These are phyloP conservation scores for Marasmius sp. DNA, from an alignment of 1,284 basidiomycete genomes.

Conservation along the genomic window DNA sequence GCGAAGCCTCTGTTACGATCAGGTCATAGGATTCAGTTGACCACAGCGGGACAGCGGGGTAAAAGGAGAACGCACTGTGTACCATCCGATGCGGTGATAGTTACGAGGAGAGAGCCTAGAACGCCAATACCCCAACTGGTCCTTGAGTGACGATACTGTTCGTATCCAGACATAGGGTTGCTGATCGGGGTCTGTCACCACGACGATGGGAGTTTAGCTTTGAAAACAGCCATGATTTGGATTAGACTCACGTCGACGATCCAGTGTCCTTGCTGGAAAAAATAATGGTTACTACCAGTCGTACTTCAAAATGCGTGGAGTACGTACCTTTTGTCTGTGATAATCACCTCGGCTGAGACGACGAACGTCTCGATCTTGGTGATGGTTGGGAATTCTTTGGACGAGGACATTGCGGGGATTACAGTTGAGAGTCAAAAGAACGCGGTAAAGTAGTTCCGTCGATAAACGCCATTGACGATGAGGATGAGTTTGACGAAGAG, in stretches of 20 bases:
- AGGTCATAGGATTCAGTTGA: neutral
- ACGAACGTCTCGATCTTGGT: slow-evolving; percentile 24
- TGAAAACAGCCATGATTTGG: neutral
- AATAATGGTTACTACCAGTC: neutral
- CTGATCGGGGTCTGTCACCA: slow-evolving; percentile 23
- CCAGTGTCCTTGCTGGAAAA: slow-evolving; percentile 12
- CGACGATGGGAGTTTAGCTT: neutral
- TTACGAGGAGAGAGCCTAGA: slow-evolving; percentile 47
- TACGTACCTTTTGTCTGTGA: slow-evolving; percentile 30
- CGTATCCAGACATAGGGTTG: slow-evolving; percentile 40
- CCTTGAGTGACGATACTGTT: slow-evolving; percentile 43
- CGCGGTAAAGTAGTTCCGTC: neutral
- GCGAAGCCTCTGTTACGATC: slow-evolving; percentile 34
- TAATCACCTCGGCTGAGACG: slow-evolving; percentile 41
- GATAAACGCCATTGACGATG: neutral
- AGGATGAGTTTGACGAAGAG: no score
- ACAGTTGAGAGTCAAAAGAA: neutral
- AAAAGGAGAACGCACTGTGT: slow-evolving; percentile 11
- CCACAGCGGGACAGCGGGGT: neutral
- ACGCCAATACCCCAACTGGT: slow-evolving; percentile 43
- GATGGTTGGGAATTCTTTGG: slow-evolving; percentile 22
- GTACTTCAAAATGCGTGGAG: neutral
- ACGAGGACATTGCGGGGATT: neutral
- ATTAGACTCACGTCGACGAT: slow-evolving; percentile 25
- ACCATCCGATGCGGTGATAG: slow-evolving; percentile 47